Evolutionary conservation across 2,329 filamentous ascomycete species (phyloP).

Genomic region (Akanthomyces lecanii): DNA sequence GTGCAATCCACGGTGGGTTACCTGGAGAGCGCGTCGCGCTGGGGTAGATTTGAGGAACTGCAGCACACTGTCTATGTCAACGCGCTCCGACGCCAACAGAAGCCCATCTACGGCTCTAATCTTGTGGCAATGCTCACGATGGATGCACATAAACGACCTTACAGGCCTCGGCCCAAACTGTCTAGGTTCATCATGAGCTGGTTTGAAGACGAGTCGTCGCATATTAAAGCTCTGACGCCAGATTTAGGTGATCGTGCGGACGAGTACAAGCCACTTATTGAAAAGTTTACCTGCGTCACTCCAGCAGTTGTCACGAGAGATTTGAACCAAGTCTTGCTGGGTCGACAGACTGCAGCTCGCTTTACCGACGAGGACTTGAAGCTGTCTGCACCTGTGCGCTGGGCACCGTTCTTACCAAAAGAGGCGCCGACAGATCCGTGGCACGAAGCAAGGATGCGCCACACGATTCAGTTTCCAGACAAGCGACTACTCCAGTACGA

Average conservation of each 20-base stretch:
- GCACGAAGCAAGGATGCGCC: constrained; percentile 86
- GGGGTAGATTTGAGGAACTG: constrained; percentile 69
- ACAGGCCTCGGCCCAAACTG: constrained; percentile 55
- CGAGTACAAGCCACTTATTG: constrained; percentile 68
- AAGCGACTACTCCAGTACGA: constrained; percentile 96
- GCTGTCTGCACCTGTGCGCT: constrained; percentile 52
- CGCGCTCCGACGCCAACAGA: constrained; percentile 71
- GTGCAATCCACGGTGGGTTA: constrained; percentile 66
- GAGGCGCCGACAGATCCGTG: constrained; percentile 69
- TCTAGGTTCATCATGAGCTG: constrained; percentile 65
- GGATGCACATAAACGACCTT: constrained; percentile 54
- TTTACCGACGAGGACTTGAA: constrained; percentile 55
- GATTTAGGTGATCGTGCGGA: constrained; percentile 70
- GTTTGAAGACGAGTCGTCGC: constrained; percentile 66
- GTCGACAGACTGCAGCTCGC: constrained; percentile 51
- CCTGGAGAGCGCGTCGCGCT: constrained; percentile 66
- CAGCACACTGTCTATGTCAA: constrained; percentile 80
- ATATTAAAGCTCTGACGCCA: constrained; percentile 64
- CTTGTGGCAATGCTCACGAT: constrained; percentile 73
- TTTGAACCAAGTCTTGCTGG: constrained; percentile 63
- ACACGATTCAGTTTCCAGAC: constrained; percentile 95
- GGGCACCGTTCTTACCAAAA: constrained; percentile 53
- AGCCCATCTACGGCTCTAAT: constrained; percentile 75
- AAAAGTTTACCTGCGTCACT: constrained; percentile 88
- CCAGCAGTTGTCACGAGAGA: constrained; percentile 82